Evolutionary conservation across 208 protist species (phyloP).

Genomic region (Trypanosoma lewisi): DNA sequence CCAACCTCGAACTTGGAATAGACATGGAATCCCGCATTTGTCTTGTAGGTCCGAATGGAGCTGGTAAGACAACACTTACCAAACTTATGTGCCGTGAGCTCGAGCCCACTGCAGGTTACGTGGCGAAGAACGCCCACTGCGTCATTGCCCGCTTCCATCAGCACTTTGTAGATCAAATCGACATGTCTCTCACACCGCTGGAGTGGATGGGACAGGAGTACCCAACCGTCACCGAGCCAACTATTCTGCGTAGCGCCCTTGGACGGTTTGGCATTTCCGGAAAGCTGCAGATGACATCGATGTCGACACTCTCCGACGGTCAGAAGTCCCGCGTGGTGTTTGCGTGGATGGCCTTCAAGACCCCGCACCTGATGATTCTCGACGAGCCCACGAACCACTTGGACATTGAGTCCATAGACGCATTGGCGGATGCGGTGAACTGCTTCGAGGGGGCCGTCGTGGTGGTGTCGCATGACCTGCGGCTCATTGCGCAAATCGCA

Average conservation of each 20-base stretch:
- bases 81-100: slow-evolving; percentile 95
- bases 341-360: slow-evolving; percentile 89
- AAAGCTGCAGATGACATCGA: slow-evolving; percentile 88
- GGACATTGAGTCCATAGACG: slow-evolving; percentile 97
- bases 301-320: slow-evolving; percentile 94
- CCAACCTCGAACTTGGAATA: slow-evolving; percentile 92
- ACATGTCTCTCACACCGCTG: slow-evolving; percentile 90
- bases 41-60: slow-evolving; percentile 96
- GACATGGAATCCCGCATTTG: slow-evolving; percentile 95
- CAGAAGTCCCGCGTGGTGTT: slow-evolving; percentile 97
- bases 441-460: slow-evolving; percentile 94
- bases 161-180: slow-evolving; percentile 96
- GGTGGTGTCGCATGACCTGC: slow-evolving; percentile 96
- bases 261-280: slow-evolving; percentile 93
- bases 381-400: slow-evolving; percentile 98
- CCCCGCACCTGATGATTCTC: slow-evolving; percentile 96
- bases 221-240: slow-evolving; percentile 78
- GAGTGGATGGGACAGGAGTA: slow-evolving; percentile 95
- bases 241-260: slow-evolving; percentile 91
- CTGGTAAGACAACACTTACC: slow-evolving; percentile 96
- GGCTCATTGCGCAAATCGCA: slow-evolving; percentile 94
- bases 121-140: slow-evolving; percentile 92
- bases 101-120: slow-evolving; percentile 84
- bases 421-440: slow-evolving; percentile 92
- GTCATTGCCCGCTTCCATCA: slow-evolving; percentile 95